phyloP scores from a whole-genome alignment of 176 grass and related monocot species.

The Olyra latifolia region DNA sequence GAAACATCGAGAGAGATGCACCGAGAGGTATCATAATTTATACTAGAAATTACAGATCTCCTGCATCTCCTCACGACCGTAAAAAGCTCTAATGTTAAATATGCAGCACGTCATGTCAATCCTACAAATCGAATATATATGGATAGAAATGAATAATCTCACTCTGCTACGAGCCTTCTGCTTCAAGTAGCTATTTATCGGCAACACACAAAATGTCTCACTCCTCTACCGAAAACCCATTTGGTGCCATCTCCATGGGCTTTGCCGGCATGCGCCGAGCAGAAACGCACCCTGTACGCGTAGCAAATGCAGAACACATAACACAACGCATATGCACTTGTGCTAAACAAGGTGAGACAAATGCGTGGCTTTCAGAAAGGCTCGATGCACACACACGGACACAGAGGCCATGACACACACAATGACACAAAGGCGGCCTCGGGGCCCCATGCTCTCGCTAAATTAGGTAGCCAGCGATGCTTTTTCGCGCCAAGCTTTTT shows the following conservation, averaged over 20 bases:
- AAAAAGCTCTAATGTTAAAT: too few relatives aligned
- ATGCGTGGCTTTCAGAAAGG: constrained; percentile 15
- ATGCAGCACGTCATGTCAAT: too few relatives aligned
- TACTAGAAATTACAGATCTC: too few relatives aligned
- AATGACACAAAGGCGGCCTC: neutral
- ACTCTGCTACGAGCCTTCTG: too few relatives aligned
- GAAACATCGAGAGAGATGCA: too few relatives aligned
- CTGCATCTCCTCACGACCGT: too few relatives aligned
- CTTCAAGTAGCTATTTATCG: too few relatives aligned
- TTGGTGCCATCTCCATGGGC: constrained; percentile 9
- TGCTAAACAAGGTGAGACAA: constrained; percentile 12
- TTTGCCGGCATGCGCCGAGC: neutral
- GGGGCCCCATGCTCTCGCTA: constrained; percentile 21
- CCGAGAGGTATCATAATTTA: too few relatives aligned
- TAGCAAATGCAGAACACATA: constrained; percentile 35
- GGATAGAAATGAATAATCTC: too few relatives aligned
- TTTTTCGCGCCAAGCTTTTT: constrained; percentile 40
- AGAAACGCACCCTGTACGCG: neutral
- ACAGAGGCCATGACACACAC: neutral
- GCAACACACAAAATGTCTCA: neutral
- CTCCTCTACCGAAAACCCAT: constrained; percentile 8
- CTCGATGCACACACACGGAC: neutral
- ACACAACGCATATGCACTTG: constrained; percentile 25
- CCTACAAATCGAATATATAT: too few relatives aligned
- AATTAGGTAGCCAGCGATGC: constrained; percentile 39